phyloP scores from a whole-genome alignment of 306 rosid species.

The Cyamopsis tetragonoloba region DNA sequence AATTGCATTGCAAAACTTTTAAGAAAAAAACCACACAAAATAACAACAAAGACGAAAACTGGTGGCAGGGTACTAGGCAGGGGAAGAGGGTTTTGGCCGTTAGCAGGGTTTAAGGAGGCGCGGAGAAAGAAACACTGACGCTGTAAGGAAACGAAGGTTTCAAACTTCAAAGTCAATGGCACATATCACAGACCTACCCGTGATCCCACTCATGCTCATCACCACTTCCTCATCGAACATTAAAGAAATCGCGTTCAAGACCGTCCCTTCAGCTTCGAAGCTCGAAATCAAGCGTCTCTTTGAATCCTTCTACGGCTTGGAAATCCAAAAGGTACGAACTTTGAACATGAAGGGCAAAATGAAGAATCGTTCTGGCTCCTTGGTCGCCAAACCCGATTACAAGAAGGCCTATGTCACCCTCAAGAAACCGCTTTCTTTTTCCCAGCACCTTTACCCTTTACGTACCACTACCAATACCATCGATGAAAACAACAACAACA shows the following conservation, averaged over 20 bases:
- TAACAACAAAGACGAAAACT: background rate
- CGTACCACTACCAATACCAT: conserved; percentile 17
- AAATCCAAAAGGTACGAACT: conserved; percentile 76
- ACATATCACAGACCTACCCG: conserved; percentile 56
- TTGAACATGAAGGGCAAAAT: conserved; percentile 82
- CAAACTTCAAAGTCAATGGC: conserved; percentile 37
- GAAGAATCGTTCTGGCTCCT: conserved; percentile 55
- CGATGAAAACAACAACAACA: conserved; percentile 40
- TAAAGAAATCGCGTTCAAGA: conserved; percentile 71
- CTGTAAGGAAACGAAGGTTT: background rate
- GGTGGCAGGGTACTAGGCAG: background rate
- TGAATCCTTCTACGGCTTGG: conserved; percentile 61
- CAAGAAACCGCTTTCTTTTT: conserved; percentile 48
- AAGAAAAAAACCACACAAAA: background rate
- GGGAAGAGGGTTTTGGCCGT: background rate
- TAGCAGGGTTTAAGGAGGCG: conserved; percentile 16
- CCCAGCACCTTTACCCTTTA: conserved; percentile 45
- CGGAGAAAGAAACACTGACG: background rate
- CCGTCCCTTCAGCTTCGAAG: conserved; percentile 81
- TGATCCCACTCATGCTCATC: conserved; percentile 53
- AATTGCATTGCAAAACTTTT: no score
- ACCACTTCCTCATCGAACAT: conserved; percentile 43
- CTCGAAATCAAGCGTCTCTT: conserved; percentile 68
- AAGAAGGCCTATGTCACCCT: conserved; percentile 90
- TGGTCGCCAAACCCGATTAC: conserved; percentile 70